These are phyloP conservation scores for Ceratocystis colombiana DNA, from an alignment of 2,329 filamentous ascomycete species.

Conservation along the genomic window DNA sequence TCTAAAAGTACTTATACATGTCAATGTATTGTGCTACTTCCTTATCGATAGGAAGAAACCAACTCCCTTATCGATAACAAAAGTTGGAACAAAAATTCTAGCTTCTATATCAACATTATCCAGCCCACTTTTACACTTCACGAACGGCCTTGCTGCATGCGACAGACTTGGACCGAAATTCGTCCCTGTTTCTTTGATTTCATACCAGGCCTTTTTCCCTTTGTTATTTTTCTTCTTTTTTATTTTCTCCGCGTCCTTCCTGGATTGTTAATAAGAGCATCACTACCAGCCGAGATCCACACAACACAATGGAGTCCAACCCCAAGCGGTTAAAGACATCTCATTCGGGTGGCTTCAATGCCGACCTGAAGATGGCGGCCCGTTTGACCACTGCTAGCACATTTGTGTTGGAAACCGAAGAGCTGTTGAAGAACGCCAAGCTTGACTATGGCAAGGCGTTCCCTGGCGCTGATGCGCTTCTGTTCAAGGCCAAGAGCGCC, in stretches of 20 bases:
- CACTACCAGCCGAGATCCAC: not conserved
- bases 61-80: conserved; percentile 24
- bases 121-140: conserved; percentile 1
- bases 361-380: conserved; percentile 36
- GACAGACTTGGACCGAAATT: not conserved
- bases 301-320: conserved; percentile 37
- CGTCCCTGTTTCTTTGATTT: not conserved
- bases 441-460: conserved; percentile 44
- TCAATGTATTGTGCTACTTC: too few relatives aligned
- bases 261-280: too few relatives aligned
- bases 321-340: conserved; percentile 43
- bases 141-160: not conserved
- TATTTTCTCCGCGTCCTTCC: not conserved
- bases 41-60: conserved; percentile 18
- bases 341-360: conserved; percentile 35
- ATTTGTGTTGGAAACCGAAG: conserved; percentile 50
- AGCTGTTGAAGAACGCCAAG: conserved; percentile 46
- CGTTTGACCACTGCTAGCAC: conserved; percentile 42
- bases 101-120: not conserved
- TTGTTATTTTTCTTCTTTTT: not conserved
- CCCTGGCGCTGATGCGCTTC: conserved; percentile 39
- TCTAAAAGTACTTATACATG: conserved; percentile 11
- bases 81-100: conserved; percentile 23
- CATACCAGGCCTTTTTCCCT: not conserved
- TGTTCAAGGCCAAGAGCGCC: conserved; percentile 44